phyloP scores from a whole-genome alignment of 208 protist species.

The Leishmania aethiopica region DNA sequence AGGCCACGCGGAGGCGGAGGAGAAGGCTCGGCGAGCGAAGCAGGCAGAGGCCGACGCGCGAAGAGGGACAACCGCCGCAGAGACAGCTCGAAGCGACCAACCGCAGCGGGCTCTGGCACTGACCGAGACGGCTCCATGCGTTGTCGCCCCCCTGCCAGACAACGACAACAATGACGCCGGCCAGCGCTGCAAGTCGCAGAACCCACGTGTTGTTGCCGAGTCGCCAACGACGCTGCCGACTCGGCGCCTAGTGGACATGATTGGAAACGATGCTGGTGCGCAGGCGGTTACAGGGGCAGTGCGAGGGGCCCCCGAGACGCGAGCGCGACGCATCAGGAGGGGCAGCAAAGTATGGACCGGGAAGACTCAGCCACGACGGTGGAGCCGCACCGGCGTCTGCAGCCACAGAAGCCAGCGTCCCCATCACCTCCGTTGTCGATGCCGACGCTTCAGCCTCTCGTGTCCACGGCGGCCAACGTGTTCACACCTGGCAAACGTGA shows the following conservation, averaged over 20 bases:
- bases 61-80: background rate
- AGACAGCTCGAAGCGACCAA: background rate
- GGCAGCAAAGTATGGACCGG: background rate
- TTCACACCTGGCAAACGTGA: constrained; percentile 6
- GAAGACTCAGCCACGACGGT: constrained; percentile 16
- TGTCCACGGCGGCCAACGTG: background rate
- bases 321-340: background rate
- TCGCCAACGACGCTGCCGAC: constrained; percentile 11
- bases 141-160: constrained; percentile 28
- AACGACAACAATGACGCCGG: constrained; percentile 11
- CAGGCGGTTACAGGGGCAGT: background rate
- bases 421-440: background rate
- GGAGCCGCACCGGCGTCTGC: constrained; percentile 8
- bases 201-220: constrained; percentile 10
- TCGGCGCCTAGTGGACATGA: background rate
- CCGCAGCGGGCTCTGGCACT: background rate
- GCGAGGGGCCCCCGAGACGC: too few species aligned
- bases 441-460: background rate
- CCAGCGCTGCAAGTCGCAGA: constrained; percentile 27
- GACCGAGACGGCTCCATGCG: background rate
- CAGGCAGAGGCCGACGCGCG: background rate
- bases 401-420: background rate
- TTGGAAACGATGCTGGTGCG: background rate
- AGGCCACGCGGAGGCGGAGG: background rate
- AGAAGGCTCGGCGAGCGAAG: background rate